Evolutionary conservation across 345 rosid species (phyloP).

Genomic region (Brassica rapa): DNA sequence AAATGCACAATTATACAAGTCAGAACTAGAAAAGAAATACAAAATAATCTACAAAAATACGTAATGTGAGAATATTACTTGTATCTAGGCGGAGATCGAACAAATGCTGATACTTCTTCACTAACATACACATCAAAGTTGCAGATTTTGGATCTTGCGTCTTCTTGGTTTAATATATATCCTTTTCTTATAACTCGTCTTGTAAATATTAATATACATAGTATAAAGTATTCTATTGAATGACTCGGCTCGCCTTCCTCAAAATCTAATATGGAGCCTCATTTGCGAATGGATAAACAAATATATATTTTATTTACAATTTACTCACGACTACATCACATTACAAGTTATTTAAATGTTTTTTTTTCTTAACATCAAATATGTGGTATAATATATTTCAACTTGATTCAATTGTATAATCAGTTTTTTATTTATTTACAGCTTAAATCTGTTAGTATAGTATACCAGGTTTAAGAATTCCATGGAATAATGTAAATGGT

Average conservation of each 20-base stretch:
- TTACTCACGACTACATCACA: slow-evolving; percentile 4
- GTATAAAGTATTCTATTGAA: background rate
- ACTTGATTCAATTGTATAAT: slow-evolving; percentile 13
- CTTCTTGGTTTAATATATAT: slow-evolving; percentile 41
- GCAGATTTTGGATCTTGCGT: slow-evolving; percentile 46
- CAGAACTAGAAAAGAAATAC: background rate
- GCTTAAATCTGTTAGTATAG: background rate
- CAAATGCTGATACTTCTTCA: slow-evolving; percentile 40
- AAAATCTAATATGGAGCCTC: slow-evolving; percentile 20
- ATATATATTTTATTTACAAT: background rate
- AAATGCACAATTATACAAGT: slow-evolving; percentile 34
- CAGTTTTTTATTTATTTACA: background rate
- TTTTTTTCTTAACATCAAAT: background rate
- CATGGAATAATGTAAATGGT: slow-evolving; percentile 1
- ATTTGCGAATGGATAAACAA: background rate
- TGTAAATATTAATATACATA: background rate
- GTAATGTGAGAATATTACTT: slow-evolving; percentile 32
- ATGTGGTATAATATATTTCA: background rate
- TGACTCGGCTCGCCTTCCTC: slow-evolving; percentile 20
- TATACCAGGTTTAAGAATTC: background rate
- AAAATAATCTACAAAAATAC: slow-evolving; percentile 11
- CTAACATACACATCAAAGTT: slow-evolving; percentile 41
- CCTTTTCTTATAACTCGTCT: slow-evolving; percentile 13
- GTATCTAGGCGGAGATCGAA: slow-evolving; percentile 28
- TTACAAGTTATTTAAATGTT: background rate